Base-by-base conservation (phyloP, 257 asterid species). In the Nicotiana benthamiana region DNA sequence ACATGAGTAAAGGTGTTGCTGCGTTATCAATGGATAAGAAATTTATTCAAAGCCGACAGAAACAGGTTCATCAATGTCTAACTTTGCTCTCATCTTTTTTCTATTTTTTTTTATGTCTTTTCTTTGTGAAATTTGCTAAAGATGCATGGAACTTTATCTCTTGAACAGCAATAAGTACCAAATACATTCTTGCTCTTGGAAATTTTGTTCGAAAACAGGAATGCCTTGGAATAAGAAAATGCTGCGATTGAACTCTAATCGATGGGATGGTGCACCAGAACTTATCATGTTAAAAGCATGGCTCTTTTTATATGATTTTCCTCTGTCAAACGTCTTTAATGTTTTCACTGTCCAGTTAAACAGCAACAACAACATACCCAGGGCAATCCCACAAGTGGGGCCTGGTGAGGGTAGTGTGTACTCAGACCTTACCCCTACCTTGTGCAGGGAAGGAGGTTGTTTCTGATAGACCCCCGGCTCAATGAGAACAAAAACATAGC, bases 1-100 rank as follows among this genome's bases (percentile, higher is more conserved):
- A 96, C 85, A 96, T 96, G 99, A 96, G 99, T 95, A 96, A 96
- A 90, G 99, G 99, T 80, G 98, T 96, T 85, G 99, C 99, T 79
- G 99, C 99, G 60, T 88, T 96, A 88, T 96, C 99, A 75, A 96
- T 96, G 99, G 99, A 96, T 88, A 94, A 91, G 87, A 96, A 96
- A 88, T 96, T 96, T 86, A 96, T 96, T 80, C 98, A 96, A 86
- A 90, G 99, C 86, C 98, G 99, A 51, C 97, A 93, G 91, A 91
- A 92, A 86, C 93, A 96, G 98, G 99, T 93, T 74, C 26, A n/a
- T 57, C 18, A 8, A 56, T 15, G 75, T 80, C 46, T 27, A 59
- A 63, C 66, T 63, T 79, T 10, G 22, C 30, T 57, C 64, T 52
- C 27, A 63, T 16, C 27, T 64, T 53, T 64, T 28, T 24, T 48